These are phyloP conservation scores for Starmerella geochares DNA, from an alignment of 805 yeast species.

Conservation along the genomic window DNA sequence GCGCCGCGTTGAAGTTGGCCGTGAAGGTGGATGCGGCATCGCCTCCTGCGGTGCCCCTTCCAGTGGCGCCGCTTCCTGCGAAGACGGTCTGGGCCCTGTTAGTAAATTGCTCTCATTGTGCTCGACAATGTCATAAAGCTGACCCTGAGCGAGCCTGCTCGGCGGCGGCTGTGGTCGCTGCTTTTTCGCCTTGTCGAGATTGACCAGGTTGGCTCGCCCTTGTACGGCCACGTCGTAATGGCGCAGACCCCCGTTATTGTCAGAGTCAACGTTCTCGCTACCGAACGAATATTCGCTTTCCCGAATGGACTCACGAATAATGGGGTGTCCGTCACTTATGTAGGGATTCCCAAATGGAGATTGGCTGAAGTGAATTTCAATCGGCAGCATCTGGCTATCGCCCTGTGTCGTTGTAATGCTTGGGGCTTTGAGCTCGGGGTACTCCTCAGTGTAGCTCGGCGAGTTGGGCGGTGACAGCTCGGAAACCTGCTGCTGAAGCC, in stretches of 20 bases:
- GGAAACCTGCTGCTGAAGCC: slow-evolving; percentile 1
- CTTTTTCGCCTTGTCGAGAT: slow-evolving; percentile 29
- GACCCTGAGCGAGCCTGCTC: slow-evolving; percentile 4
- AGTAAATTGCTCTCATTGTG: slow-evolving; percentile 2
- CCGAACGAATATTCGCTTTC: slow-evolving; percentile 18
- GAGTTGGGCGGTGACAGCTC: slow-evolving; percentile 21
- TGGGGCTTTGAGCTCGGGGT: slow-evolving; percentile 8
- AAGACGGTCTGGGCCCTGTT: background rate
- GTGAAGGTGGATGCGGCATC: too few relatives aligned
- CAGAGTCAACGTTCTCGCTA: slow-evolving; percentile 10
- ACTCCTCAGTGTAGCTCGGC: slow-evolving; percentile 16
- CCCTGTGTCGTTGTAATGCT: slow-evolving; percentile 16
- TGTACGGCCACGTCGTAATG: slow-evolving; percentile 46
- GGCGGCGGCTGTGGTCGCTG: background rate
- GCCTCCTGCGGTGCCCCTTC: too few relatives aligned
- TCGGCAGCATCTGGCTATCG: slow-evolving; percentile 1
- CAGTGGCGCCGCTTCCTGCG: too few relatives aligned
- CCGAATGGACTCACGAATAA: slow-evolving; percentile 31
- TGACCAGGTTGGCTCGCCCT: slow-evolving; percentile 64
- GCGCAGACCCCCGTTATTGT: slow-evolving; percentile 14
- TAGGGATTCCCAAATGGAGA: slow-evolving; percentile 3
- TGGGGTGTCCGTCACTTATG: slow-evolving; percentile 9
- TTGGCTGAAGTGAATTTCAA: slow-evolving; percentile 1
- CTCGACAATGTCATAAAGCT: slow-evolving; percentile 5
- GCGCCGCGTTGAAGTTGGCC: too few relatives aligned